These are phyloP conservation scores for Rosellinia necatrix DNA, from an alignment of 2,329 filamentous ascomycete genomes.

Conservation along the genomic window DNA sequence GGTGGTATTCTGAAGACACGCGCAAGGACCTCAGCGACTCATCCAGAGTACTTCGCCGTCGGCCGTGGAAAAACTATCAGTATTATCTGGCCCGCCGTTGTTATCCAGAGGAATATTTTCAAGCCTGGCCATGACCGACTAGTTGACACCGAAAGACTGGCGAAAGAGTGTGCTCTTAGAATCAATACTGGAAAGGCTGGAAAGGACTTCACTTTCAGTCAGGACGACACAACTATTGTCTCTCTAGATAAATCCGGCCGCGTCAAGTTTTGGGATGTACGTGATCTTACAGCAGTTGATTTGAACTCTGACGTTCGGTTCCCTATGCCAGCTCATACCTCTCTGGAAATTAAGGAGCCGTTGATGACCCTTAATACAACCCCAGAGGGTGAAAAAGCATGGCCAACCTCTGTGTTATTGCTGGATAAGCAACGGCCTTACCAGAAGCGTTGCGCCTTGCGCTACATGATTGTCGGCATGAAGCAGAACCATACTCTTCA, in stretches of 20 bases:
- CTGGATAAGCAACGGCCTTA: constrained; percentile 96
- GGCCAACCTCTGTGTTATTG: constrained; percentile 94
- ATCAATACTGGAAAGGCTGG: constrained; percentile 97
- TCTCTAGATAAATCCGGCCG: constrained; percentile 96
- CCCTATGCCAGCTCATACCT: constrained; percentile 58
- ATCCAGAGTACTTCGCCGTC: constrained; percentile 93
- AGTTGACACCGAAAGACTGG: constrained; percentile 86
- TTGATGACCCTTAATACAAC: constrained; percentile 86
- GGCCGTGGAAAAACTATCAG: constrained; percentile 96
- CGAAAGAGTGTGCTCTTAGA: constrained; percentile 84
- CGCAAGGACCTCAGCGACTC: constrained; percentile 84
- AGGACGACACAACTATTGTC: constrained; percentile 91
- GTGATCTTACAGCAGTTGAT: constrained; percentile 67
- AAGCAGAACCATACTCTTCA: constrained; percentile 99
- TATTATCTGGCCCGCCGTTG: constrained; percentile 74
- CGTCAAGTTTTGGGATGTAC: constrained; percentile 98
- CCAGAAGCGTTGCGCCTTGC: constrained; percentile 83
- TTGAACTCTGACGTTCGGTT: constrained; percentile 56
- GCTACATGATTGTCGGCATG: constrained; percentile 96
- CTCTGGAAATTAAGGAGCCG: constrained; percentile 82
- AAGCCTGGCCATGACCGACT: constrained; percentile 67
- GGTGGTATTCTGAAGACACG: constrained; percentile 95
- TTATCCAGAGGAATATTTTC: constrained; percentile 66
- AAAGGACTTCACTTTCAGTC: constrained; percentile 97
- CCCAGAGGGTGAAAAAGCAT: constrained; percentile 87